Conservation (phyloP, 768 basidiomycete species). For the Aureoboletus auriporus region DNA sequence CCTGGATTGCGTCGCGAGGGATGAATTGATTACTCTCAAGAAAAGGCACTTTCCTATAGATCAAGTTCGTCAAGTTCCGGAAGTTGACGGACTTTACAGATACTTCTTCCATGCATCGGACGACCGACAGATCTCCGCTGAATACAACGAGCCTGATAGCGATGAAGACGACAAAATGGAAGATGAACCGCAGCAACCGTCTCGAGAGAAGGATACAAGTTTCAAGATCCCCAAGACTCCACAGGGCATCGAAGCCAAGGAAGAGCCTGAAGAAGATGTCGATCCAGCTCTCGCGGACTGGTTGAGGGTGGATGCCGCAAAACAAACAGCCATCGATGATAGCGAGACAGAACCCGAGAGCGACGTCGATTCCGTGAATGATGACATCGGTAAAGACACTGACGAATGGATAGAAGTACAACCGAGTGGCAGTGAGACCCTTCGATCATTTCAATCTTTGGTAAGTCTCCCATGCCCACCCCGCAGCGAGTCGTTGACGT, state of each 20-base stretch:
- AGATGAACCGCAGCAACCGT: conserved; percentile 3
- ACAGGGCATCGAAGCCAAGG: conserved; percentile 15
- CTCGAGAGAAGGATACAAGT: conserved; percentile 18
- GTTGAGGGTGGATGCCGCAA: conserved; percentile 50
- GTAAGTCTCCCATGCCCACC: not conserved
- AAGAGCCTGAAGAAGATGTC: conserved; percentile 30
- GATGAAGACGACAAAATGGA: conserved; percentile 28
- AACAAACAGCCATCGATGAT: conserved; percentile 18
- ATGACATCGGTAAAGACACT: conserved; percentile 39
- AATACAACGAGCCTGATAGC: conserved; percentile 45
- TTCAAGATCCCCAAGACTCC: not conserved
- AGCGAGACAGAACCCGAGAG: conserved; percentile 53
- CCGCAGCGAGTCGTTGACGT: not conserved
- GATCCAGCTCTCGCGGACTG: conserved; percentile 56
- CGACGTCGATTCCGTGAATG: conserved; percentile 68
- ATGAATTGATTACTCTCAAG: conserved; percentile 53
- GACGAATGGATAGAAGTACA: conserved; percentile 40
- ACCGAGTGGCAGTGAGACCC: conserved; percentile 16
- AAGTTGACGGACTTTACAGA: conserved; percentile 32
- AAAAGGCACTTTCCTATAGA: conserved; percentile 49
- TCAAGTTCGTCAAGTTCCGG: not conserved
- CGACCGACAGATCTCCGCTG: conserved; percentile 43
- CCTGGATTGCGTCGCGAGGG: conserved; percentile 63
- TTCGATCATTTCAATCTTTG: conserved; percentile 17
- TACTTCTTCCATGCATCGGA: conserved; percentile 77